Evolutionary conservation across 2,329 filamentous ascomycete species (phyloP), one percentile per base, ranked within the genome.

Genomic region (Corniculantispora saksenae): DNA sequence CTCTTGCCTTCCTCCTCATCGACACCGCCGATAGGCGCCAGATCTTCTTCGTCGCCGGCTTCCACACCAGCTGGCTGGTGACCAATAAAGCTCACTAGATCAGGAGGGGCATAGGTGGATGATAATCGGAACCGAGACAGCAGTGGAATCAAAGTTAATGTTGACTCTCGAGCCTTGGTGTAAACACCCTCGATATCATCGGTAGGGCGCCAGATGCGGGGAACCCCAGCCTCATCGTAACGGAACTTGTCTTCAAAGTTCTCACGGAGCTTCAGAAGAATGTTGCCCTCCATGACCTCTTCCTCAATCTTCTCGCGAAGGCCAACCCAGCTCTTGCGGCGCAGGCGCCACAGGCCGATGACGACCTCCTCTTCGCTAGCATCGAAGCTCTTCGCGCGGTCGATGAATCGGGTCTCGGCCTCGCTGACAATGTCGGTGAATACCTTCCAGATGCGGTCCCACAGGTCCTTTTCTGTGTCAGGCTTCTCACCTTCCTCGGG

Each of bases 231-330:
- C 66, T 97, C 94, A 72, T 99, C 95, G 73, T 99, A 99, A 69
- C 95, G 90, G 86, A 99, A 99, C 79, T 97, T 97, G 81, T 99
- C 95, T 79, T 99, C 95, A 70, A 99, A 99, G 81, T 97, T 98
- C 78, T 99, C 95, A 43, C 95, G 89, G 60, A 99, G 86, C 82
- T 99, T 99, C 70, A 98, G 84, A 40, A 98, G 82, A 62, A 99
- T 89, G 74, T 98, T 99, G 72, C 94, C 94, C 80, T 98, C 95
- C 89, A 97, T 97, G 74, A 97, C 92, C 79, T 99, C 95, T 74
- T 99, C 95, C 43, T 98, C 94, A 67, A 99, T 91, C 82, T 92
- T 95, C 66, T 93, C 90, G 54, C 92, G 87, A 67, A 99, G 83
- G 17, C 94, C 94, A 48, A 90, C 90, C 95, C 95, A 99, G 67